A percentile compares a stretch with the other conserved stretches of the same genome.
Conservation (phyloP, 1,284 basidiomycete genomes). For the Ceratobasidium sp. region DNA sequence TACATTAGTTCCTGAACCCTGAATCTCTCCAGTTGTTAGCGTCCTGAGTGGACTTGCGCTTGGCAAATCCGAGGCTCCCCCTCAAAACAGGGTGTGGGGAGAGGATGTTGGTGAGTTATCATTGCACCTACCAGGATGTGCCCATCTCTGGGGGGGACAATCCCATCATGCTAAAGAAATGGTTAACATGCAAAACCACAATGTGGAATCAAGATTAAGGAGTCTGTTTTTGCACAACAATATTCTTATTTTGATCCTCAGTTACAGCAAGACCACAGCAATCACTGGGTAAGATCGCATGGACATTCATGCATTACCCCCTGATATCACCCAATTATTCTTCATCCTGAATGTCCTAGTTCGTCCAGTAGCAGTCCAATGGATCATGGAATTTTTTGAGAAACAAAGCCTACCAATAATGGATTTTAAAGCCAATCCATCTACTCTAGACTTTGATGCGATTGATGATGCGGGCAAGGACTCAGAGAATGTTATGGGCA, state of each 20-base stretch:
- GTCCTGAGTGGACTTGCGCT: no score
- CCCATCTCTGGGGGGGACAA: neutral
- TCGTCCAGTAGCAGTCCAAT: neutral
- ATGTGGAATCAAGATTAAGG: neutral
- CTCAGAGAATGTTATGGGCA: no score
- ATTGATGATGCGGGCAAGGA: no score
- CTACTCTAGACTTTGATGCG: no score
- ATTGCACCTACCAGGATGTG: neutral
- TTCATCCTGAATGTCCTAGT: neutral
- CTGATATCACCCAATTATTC: neutral
- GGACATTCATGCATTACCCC: conserved; percentile 7
- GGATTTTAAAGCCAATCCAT: no score
- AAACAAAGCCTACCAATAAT: no score
- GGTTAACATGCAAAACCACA: conserved; percentile 2
- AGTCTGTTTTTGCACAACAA: neutral
- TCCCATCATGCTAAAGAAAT: neutral
- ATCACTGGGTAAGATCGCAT: neutral
- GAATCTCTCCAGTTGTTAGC: no score
- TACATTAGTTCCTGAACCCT: no score
- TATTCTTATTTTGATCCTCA: neutral
- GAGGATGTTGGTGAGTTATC: conserved; percentile 12
- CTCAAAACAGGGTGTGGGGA: no score
- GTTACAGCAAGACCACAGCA: conserved; percentile 7
- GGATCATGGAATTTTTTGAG: neutral
- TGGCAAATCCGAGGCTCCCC: no score